Evolutionary conservation across 2,329 filamentous ascomycete species (phyloP).

Genomic region (Passalora sequoiae): DNA sequence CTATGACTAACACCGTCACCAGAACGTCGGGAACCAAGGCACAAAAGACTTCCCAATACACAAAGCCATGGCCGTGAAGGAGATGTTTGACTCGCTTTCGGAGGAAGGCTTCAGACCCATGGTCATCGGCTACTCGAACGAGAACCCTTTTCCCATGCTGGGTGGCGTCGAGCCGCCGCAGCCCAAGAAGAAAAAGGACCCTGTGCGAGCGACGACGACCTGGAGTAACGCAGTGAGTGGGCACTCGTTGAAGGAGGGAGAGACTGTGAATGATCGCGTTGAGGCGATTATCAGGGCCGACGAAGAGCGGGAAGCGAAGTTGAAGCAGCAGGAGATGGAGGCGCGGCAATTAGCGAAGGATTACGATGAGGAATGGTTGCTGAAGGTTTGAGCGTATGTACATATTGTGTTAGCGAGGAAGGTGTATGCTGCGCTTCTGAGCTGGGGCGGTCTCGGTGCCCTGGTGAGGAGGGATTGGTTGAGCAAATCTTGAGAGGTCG

Average conservation of each 20-base stretch:
- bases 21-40: constrained; percentile 32
- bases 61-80: constrained; percentile 28
- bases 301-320: constrained; percentile 30
- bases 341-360: constrained; percentile 22
- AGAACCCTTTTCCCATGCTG: constrained; percentile 34
- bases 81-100: constrained; percentile 32
- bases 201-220: constrained; percentile 26
- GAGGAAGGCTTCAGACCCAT: constrained; percentile 31
- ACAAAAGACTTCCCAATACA: constrained; percentile 29
- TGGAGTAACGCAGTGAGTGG: constrained; percentile 27
- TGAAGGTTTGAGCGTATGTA: too few relatives aligned
- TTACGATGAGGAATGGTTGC: too few relatives aligned
- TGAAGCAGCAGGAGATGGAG: constrained; percentile 22
- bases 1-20: constrained; percentile 9
- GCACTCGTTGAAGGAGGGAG: constrained; percentile 19
- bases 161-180: constrained; percentile 30
- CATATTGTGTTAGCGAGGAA: too few relatives aligned
- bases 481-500: too few relatives aligned
- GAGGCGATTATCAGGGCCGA: constrained; percentile 33
- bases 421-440: too few relatives aligned
- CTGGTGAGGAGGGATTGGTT: too few relatives aligned
- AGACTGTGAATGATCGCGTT: constrained; percentile 30
- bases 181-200: constrained; percentile 23
- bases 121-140: constrained; percentile 30
- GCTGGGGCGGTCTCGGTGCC: too few relatives aligned